Conservation (phyloP, 345 rosid species). For the Populus davidiana region DNA sequence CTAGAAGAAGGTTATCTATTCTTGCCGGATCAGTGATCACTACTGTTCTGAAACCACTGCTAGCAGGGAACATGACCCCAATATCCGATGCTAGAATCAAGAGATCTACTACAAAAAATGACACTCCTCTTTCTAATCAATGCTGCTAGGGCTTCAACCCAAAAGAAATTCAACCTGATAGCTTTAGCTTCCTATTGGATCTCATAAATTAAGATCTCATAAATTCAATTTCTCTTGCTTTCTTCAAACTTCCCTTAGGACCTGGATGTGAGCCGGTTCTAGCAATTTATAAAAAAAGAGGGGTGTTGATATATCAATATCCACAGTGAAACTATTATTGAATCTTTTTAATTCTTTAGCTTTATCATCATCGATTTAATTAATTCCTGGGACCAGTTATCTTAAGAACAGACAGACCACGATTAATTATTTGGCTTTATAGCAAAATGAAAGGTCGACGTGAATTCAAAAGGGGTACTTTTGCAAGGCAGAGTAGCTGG, state of each 20-base stretch:
- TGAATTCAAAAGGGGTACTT: too few relatives aligned
- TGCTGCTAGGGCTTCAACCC: conserved; percentile 42
- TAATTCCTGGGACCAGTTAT: too few relatives aligned
- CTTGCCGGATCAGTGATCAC: conserved; percentile 48
- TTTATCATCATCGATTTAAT: too few relatives aligned
- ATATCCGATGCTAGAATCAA: conserved; percentile 52
- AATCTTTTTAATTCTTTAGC: too few relatives aligned
- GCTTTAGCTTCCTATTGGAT: conserved; percentile 73
- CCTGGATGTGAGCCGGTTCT: conserved; percentile 54
- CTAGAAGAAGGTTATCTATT: conserved; percentile 64
- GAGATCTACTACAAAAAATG: conserved; percentile 43
- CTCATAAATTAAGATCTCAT: conserved; percentile 66
- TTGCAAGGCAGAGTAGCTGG: too few relatives aligned
- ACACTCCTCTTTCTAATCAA: conserved; percentile 49
- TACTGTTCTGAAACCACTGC: conserved; percentile 32
- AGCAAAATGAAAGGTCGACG: too few relatives aligned
- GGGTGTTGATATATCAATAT: too few relatives aligned
- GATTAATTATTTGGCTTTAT: too few relatives aligned
- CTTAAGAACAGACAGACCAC: too few relatives aligned
- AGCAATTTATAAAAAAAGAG: too few relatives aligned
- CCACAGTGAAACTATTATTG: too few relatives aligned
- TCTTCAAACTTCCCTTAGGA: conserved; percentile 80
- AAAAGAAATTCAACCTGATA: conserved; percentile 46
- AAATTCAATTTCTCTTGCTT: conserved; percentile 74
- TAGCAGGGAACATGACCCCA: conserved; percentile 43